These are phyloP conservation scores for Thraustochytrium sp. DNA, from an alignment of 352 stramenopile species.

Conservation along the genomic window DNA sequence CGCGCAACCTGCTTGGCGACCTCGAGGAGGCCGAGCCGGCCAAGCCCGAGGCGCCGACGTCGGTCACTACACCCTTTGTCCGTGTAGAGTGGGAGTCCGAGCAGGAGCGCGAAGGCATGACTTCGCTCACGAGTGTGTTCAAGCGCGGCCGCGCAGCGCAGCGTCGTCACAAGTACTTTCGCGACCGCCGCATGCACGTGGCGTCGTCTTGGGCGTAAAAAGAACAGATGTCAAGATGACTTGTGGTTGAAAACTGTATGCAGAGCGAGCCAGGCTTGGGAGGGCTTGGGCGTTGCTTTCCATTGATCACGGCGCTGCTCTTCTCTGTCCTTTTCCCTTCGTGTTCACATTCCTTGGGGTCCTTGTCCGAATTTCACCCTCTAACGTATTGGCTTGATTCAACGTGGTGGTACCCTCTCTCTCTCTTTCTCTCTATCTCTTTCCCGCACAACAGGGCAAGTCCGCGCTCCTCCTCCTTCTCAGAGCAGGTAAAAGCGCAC, in stretches of 20 bases:
- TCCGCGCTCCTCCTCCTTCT: not conserved
- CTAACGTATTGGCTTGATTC: no score
- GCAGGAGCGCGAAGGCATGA: not conserved
- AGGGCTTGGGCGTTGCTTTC: not conserved
- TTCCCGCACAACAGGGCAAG: no score
- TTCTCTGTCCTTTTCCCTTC: no score
- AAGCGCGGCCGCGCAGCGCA: conserved; percentile 1
- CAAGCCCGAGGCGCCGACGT: not conserved
- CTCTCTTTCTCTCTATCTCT: no score
- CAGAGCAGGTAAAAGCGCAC: conserved; percentile 38
- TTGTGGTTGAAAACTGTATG: no score
- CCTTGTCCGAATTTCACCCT: no score
- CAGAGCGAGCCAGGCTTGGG: not conserved
- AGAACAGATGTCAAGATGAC: not conserved
- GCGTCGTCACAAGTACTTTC: conserved; percentile 40
- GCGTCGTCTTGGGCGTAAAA: not conserved
- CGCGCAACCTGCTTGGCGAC: conserved; percentile 47
- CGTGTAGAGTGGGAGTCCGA: conserved; percentile 7
- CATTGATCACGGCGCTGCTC: no score
- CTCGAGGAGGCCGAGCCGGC: conserved; percentile 36
- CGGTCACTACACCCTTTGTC: not conserved
- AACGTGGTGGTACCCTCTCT: no score
- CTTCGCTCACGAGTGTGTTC: not conserved
- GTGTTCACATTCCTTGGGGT: no score
- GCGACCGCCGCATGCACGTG: conserved; percentile 26